phyloP scores from a whole-genome alignment of 2,329 filamentous ascomycete species.

The Calonectria henricotiae region DNA sequence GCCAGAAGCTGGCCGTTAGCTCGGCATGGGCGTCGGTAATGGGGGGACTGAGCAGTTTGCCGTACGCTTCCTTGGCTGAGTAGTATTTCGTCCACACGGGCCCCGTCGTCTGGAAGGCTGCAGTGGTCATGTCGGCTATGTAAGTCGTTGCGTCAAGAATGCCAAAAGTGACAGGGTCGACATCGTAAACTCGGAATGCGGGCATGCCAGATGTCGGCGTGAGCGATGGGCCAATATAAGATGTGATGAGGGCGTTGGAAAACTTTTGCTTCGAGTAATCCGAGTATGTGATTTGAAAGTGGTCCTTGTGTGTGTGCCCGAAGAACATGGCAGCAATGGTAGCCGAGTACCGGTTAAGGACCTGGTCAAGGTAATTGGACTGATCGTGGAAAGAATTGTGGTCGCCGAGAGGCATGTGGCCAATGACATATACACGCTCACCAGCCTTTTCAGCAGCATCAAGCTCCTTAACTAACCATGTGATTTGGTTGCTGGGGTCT shows the following conservation, averaged over 20 bases:
- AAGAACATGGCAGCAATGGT: slow-evolving; percentile 73
- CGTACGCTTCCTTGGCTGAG: slow-evolving; percentile 71
- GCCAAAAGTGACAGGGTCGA: slow-evolving; percentile 72
- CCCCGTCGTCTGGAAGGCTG: slow-evolving; percentile 61
- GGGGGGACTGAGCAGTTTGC: slow-evolving; percentile 62
- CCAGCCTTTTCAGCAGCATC: slow-evolving; percentile 67
- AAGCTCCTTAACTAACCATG: slow-evolving; percentile 70
- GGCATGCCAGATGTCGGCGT: slow-evolving; percentile 72
- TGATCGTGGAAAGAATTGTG: slow-evolving; percentile 69
- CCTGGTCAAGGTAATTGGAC: slow-evolving; percentile 69
- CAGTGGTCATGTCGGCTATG: slow-evolving; percentile 67
- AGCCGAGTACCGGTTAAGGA: slow-evolving; percentile 68
- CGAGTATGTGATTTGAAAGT: slow-evolving; percentile 71
- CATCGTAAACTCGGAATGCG: slow-evolving; percentile 72
- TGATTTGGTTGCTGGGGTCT: slow-evolving; percentile 69
- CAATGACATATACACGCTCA: slow-evolving; percentile 72
- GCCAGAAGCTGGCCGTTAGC: slow-evolving; percentile 74
- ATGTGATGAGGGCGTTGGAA: slow-evolving; percentile 65
- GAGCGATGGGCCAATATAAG: slow-evolving; percentile 70
- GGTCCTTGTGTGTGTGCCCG: slow-evolving; percentile 72
- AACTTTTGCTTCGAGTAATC: slow-evolving; percentile 63
- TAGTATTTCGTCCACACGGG: slow-evolving; percentile 73
- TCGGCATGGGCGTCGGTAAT: slow-evolving; percentile 59
- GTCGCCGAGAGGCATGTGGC: slow-evolving; percentile 71
- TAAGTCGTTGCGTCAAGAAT: slow-evolving; percentile 71